Base-by-base conservation (phyloP, 345 rosid genomes). In the Arabis alpina region DNA sequence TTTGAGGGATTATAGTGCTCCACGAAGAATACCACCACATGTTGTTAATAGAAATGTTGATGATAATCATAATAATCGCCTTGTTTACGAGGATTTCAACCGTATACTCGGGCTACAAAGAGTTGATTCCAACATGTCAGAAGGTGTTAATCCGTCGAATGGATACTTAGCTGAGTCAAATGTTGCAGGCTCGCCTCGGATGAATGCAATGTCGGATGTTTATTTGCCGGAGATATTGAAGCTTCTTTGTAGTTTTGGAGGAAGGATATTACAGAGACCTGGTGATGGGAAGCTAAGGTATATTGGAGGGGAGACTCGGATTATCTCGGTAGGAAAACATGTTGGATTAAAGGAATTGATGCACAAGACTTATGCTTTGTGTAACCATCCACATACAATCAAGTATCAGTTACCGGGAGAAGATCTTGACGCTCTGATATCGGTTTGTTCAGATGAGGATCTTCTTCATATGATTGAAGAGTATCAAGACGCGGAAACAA, bases 321-420 rank as follows among this genome's bases (percentile, higher is more conserved):
- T 90, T 32, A 78, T 93, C 71, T 86, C 92, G 15, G 80, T 91
- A 23, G 74, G 86, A 42, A 84, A 80, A 67, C 61, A 75, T 59
- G 68, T 83, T 49, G 78, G 86, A 0, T 85, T 84, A 81, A 81
- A 77, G 2, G 96, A 91, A 48, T 77, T 93, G 55, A 79, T 84
- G 66, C 80, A 61, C 76, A 93, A 88, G 78, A 89, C 92, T 50
- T 66, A 72, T 8, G 91, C 77, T 52, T 73, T 93, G 71, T 86
- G 88, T 66, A 84, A 75, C 62, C 89, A 87, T 25, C 80, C 88
- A 10, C 96, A 91, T 69, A 84, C 84, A 6, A 85, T 93, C 79
- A 93, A 83, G 80, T 93, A 91, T 73, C 98, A 93, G 59, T 94
- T 93, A 60, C 98, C 98, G 0, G 93, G 87, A 3, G 96, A 93